A percentile compares a stretch with the other conserved stretches of the same genome.
These are phyloP conservation scores for Penicillium occitanis DNA, from an alignment of 2,329 filamentous ascomycete species.

Conservation along the genomic window DNA sequence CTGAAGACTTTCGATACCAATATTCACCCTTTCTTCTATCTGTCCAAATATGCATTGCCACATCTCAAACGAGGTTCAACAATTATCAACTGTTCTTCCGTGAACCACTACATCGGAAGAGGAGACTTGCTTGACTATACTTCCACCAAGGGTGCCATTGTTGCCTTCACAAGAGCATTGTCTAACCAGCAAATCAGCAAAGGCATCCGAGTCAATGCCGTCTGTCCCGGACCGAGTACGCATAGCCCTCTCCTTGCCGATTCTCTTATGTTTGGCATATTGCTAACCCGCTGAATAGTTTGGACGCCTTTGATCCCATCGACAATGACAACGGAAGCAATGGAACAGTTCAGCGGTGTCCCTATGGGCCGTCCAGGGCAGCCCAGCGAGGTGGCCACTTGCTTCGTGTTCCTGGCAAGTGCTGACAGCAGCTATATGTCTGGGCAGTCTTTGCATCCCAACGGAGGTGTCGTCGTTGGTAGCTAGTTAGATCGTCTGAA, in stretches of 20 bases:
- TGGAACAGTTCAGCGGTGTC: slow-evolving; percentile 67
- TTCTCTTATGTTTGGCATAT: slow-evolving; percentile 7
- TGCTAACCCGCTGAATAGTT: slow-evolving; percentile 43
- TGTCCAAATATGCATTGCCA: slow-evolving; percentile 72
- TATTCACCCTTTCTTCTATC: slow-evolving; percentile 78
- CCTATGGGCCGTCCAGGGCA: slow-evolving; percentile 78
- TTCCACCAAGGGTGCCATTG: slow-evolving; percentile 69
- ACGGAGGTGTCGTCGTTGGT: slow-evolving; percentile 59
- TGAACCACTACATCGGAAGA: slow-evolving; percentile 79
- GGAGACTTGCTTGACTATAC: slow-evolving; percentile 81
- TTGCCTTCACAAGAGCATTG: slow-evolving; percentile 75
- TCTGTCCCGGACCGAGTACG: slow-evolving; percentile 68
- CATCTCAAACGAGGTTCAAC: slow-evolving; percentile 72
- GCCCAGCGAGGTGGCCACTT: slow-evolving; percentile 77
- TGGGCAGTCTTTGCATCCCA: slow-evolving; percentile 69
- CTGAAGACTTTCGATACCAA: slow-evolving; percentile 76
- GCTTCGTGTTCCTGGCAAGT: slow-evolving; percentile 77
- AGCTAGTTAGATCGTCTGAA: slow-evolving; percentile 34
- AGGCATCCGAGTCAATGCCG: slow-evolving; percentile 73
- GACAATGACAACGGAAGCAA: slow-evolving; percentile 68
- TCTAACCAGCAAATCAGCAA: slow-evolving; percentile 71
- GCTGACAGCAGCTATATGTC: slow-evolving; percentile 71
- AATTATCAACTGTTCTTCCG: slow-evolving; percentile 83
- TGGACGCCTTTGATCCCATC: slow-evolving; percentile 74
- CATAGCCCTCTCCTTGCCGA: neutral